Percentiles rank a stretch among this genome's conserved stretches.
phyloP scores from a whole-genome alignment of 306 rosid genomes.

The Coriaria nepalensis region DNA sequence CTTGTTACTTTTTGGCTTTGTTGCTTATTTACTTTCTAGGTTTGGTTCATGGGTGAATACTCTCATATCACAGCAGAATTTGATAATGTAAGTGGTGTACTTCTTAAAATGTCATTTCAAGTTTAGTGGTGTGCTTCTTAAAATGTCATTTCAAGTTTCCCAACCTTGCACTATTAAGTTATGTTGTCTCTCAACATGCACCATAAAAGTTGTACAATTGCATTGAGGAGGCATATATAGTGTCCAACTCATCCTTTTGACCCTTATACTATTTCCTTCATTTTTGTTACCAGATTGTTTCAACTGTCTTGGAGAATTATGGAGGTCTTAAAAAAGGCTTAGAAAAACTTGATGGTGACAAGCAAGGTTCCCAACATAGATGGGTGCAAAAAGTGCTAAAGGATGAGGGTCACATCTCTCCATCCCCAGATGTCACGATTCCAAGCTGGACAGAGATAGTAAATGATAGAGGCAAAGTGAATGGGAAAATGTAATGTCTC shows the following conservation, averaged over 20 bases:
- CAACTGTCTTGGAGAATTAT: constrained; percentile 77
- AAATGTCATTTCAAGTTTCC: constrained; percentile 10
- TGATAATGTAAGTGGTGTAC: constrained; percentile 55
- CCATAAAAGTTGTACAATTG: background rate
- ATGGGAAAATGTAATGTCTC: constrained; percentile 45
- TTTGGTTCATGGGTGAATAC: constrained; percentile 86
- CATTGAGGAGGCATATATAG: no score
- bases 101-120: constrained; percentile 11
- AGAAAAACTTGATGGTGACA: constrained; percentile 16
- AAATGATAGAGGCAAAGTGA: constrained; percentile 46
- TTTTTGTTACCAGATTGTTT: constrained; percentile 52
- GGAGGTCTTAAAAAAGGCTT: constrained; percentile 26
- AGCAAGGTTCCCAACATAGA: constrained; percentile 26
- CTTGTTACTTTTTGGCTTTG: background rate
- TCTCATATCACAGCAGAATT: constrained; percentile 78
- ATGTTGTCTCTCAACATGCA: background rate
- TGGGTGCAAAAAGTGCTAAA: constrained; percentile 46
- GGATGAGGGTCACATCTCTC: constrained; percentile 32
- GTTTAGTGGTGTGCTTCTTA: constrained; percentile 12
- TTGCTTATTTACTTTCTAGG: constrained; percentile 38
- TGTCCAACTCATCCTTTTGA: background rate
- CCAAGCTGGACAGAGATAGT: constrained; percentile 54
- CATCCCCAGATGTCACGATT: constrained; percentile 32
- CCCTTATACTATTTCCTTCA: constrained; percentile 4
- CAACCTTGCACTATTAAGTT: background rate